A percentile compares a stretch with the other conserved stretches of the same genome.
These are phyloP conservation scores for Arabis alpina DNA, from an alignment of 345 rosid genomes.

Conservation along the genomic window DNA sequence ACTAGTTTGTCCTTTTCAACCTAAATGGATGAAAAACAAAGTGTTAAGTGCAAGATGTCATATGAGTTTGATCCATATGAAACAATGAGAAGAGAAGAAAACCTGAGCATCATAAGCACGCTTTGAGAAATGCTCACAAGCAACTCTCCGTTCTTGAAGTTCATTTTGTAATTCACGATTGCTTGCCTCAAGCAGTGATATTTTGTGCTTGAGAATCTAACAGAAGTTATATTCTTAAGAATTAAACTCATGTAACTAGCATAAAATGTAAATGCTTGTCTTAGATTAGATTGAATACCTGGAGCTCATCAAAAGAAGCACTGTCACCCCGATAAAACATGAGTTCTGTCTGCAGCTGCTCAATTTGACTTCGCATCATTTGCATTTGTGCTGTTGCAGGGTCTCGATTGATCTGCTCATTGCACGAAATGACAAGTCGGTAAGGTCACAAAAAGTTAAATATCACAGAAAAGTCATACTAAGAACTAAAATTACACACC, in stretches of 20 bases:
- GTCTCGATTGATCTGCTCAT: conserved; percentile 79
- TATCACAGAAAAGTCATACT: conserved; percentile 7
- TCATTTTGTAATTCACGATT: conserved; percentile 75
- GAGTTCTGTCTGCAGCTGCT: conserved; percentile 88
- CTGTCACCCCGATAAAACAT: conserved; percentile 79
- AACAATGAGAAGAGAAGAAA: conserved; percentile 18
- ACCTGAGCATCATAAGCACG: conserved; percentile 92
- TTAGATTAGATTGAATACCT: conserved; percentile 51
- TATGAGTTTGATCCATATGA: conserved; percentile 18
- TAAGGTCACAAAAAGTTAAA: conserved; percentile 7
- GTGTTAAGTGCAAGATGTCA: conserved; percentile 19
- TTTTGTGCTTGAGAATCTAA: conserved; percentile 85
- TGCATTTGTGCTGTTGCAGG: conserved; percentile 83
- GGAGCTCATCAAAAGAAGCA: conserved; percentile 78
- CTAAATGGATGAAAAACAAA: conserved; percentile 47
- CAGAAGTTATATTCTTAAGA: conserved; percentile 18
- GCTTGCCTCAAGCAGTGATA: conserved; percentile 86
- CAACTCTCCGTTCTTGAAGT: conserved; percentile 69
- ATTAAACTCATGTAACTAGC: conserved; percentile 26
- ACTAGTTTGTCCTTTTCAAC: conserved; percentile 86
- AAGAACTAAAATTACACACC: conserved; percentile 52
- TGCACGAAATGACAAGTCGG: background rate
- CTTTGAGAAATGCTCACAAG: conserved; percentile 75
- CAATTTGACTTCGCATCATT: conserved; percentile 92
- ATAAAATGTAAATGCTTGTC: conserved; percentile 12